phyloP scores from a whole-genome alignment of 2,329 filamentous ascomycete genomes.

The Aspergillus cejpii region DNA sequence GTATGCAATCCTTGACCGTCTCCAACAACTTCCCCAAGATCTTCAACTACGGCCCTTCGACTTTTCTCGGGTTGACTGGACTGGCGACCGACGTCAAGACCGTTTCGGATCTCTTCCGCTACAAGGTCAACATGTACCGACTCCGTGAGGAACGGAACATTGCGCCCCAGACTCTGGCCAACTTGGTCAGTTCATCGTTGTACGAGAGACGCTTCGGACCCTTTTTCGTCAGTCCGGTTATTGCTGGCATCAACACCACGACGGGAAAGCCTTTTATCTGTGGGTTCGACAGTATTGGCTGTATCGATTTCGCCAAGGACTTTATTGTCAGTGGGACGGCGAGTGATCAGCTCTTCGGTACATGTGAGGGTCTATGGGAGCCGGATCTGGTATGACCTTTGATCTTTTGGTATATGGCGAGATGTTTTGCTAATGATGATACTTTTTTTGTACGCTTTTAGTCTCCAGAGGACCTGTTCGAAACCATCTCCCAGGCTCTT shows the following conservation, averaged over 20 bases:
- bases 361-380: slow-evolving; percentile 97
- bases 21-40: slow-evolving; percentile 99
- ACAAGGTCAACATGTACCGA: slow-evolving; percentile 99
- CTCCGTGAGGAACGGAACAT: slow-evolving; percentile 97
- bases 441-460: slow-evolving; percentile 31
- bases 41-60: slow-evolving; percentile 85
- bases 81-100: slow-evolving; percentile 93
- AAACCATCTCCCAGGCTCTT: slow-evolving; percentile 93
- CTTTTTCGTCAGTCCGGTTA: slow-evolving; percentile 90
- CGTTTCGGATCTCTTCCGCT: slow-evolving; percentile 94
- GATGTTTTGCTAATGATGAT: background rate
- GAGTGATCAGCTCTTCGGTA: slow-evolving; percentile 96
- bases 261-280: slow-evolving; percentile 95
- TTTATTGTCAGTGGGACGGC: slow-evolving; percentile 97
- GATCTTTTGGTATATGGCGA: background rate
- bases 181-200: slow-evolving; percentile 81
- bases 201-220: slow-evolving; percentile 96
- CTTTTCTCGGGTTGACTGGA: slow-evolving; percentile 91
- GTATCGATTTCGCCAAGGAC: slow-evolving; percentile 99
- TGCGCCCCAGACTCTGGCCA: slow-evolving; percentile 88
- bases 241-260: slow-evolving; percentile 91
- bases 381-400: slow-evolving; percentile 71
- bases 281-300: slow-evolving; percentile 97
- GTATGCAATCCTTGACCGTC: slow-evolving; percentile 90
- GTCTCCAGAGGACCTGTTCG: slow-evolving; percentile 91